Evolutionary conservation across 2,329 filamentous ascomycete genomes (phyloP).

Genomic region (Fonsecaea nubica): DNA sequence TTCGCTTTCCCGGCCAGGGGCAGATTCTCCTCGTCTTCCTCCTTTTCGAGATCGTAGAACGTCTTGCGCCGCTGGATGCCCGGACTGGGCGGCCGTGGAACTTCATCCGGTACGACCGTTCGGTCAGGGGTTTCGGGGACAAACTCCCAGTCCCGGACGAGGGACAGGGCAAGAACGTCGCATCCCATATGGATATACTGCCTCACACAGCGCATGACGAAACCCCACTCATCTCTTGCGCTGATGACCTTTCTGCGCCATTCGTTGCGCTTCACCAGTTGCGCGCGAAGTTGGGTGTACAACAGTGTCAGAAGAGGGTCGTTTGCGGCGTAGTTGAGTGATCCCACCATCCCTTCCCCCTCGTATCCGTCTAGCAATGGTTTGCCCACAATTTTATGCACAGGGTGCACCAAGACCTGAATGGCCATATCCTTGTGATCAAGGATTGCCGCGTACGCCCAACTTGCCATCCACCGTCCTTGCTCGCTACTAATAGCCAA

Average conservation of each 20-base stretch:
- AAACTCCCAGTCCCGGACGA: conserved; percentile 66
- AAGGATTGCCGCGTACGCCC: conserved; percentile 88
- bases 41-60: conserved; percentile 71
- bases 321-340: conserved; percentile 83
- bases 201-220: conserved; percentile 82
- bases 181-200: conserved; percentile 93
- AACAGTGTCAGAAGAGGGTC: conserved; percentile 82
- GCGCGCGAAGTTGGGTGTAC: conserved; percentile 83
- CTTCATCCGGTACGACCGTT: conserved; percentile 36
- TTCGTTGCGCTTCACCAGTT: conserved; percentile 79
- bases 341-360: conserved; percentile 58
- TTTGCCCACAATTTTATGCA: conserved; percentile 71
- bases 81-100: conserved; percentile 34
- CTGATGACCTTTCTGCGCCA: conserved; percentile 75
- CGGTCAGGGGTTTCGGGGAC: conserved; percentile 35
- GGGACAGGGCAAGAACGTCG: conserved; percentile 82
- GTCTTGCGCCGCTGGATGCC: conserved; percentile 56
- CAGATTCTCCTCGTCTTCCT: conserved; percentile 65
- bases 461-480: conserved; percentile 84
- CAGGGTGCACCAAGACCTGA: conserved; percentile 78
- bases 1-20: conserved; percentile 50
- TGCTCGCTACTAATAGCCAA: conserved; percentile 82
- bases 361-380: conserved; percentile 49
- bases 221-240: conserved; percentile 82
- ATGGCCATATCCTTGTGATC: conserved; percentile 82